Conservation (phyloP, 139 green algal genomes). For the Coelastrella sp. region DNA sequence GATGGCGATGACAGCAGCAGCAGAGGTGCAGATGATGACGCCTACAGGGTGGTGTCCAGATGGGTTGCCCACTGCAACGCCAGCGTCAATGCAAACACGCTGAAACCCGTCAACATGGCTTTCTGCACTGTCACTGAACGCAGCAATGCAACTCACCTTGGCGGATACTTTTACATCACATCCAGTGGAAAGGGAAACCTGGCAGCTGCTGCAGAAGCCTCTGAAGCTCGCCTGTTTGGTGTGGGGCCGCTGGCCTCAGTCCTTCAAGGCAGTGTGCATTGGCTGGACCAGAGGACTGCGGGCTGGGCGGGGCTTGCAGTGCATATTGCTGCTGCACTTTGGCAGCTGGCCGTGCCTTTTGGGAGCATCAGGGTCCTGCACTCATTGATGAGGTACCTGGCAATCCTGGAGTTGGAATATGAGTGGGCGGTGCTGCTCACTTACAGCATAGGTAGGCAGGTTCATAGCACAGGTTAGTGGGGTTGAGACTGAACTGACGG, state of each 20-base stretch:
- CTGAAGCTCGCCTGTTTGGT: background rate
- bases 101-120: background rate
- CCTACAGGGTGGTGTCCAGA: background rate
- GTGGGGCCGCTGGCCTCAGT: background rate
- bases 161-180: background rate
- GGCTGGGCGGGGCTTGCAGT: background rate
- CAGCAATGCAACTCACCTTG: background rate
- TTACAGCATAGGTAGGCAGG: constrained; percentile 7
- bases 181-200: background rate
- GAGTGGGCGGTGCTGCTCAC: constrained; percentile 17
- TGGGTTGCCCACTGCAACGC: constrained; percentile 10
- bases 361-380: background rate
- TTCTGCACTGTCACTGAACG: constrained; percentile 24
- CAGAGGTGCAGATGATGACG: background rate
- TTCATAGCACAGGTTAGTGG: no score
- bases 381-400: constrained; percentile 15
- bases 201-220: background rate
- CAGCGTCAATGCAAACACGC: background rate
- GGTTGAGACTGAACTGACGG: no score
- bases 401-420: constrained; percentile 27
- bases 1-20: background rate
- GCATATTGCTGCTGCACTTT: background rate
- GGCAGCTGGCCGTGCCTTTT: background rate
- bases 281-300: background rate
- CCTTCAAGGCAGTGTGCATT: background rate